These are phyloP conservation scores for Ceratobasidium sp. DNA, from an alignment of 1,284 basidiomycete species.

Conservation along the genomic window DNA sequence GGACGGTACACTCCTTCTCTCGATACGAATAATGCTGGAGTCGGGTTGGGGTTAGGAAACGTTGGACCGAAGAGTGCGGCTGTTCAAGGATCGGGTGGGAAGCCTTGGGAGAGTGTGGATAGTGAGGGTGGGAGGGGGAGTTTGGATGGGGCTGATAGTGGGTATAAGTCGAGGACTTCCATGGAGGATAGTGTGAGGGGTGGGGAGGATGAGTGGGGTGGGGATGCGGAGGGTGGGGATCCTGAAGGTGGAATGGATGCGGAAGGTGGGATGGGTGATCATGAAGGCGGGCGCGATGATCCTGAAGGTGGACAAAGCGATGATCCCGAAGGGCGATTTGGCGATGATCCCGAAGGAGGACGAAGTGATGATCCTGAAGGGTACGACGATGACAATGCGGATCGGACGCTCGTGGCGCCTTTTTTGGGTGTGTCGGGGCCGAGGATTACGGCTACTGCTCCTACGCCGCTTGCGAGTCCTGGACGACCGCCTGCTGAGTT, in stretches of 20 bases:
- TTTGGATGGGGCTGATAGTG: conserved; percentile 40
- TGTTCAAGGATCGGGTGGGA: background rate
- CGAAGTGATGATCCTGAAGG: conserved; percentile 40
- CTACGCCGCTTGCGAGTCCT: conserved; percentile 35
- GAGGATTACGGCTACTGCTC: conserved; percentile 37
- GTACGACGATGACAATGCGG: conserved; percentile 22
- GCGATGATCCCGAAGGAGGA: background rate
- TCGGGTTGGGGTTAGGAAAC: background rate
- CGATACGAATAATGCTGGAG: conserved; percentile 14
- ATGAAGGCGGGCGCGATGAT: conserved; percentile 22
- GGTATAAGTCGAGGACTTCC: conserved; percentile 33
- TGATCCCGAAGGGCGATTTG: background rate
- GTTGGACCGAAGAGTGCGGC: conserved; percentile 22
- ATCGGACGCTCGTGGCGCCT: conserved; percentile 31
- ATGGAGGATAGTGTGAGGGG: conserved; percentile 4
- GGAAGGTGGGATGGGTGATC: background rate
- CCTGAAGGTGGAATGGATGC: conserved; percentile 21
- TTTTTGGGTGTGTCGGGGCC: conserved; percentile 23
- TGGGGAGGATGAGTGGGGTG: conserved; percentile 31
- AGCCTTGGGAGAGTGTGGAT: conserved; percentile 12
- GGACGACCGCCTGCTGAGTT: conserved; percentile 9
- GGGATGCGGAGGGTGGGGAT: conserved; percentile 24
- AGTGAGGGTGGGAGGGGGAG: conserved; percentile 36
- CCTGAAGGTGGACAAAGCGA: conserved; percentile 31
- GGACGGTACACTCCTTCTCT: conserved; percentile 11